Percentiles rank a stretch among this genome's conserved stretches.
Conservation (phyloP, 2,329 filamentous ascomycete species). For the Exophiala aquamarina region DNA sequence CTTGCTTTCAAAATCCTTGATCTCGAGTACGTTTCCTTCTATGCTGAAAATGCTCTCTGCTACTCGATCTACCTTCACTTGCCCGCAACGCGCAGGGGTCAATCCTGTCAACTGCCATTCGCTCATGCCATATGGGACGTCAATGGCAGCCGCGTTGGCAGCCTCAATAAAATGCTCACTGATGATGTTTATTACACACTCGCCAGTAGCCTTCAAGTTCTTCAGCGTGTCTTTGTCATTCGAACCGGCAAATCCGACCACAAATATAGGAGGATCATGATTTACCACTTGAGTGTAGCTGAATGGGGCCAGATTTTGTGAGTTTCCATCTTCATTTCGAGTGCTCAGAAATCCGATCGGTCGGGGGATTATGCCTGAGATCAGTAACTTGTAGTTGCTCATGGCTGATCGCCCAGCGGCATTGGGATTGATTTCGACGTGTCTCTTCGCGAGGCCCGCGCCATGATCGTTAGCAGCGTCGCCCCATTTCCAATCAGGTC, state of each 20-base stretch:
- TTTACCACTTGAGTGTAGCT: constrained; percentile 80
- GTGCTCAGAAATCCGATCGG: constrained; percentile 70
- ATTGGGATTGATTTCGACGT: constrained; percentile 59
- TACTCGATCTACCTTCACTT: constrained; percentile 70
- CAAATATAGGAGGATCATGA: constrained; percentile 84
- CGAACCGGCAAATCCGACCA: constrained; percentile 59
- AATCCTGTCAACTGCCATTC: constrained; percentile 81
- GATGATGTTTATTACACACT: constrained; percentile 86
- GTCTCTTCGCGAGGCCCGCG: constrained; percentile 40
- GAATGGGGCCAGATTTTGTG: constrained; percentile 82
- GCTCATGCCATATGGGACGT: constrained; percentile 67
- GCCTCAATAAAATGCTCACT: constrained; percentile 82
- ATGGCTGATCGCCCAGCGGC: constrained; percentile 63
- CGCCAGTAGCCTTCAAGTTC: constrained; percentile 68
- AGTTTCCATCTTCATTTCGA: constrained; percentile 58
- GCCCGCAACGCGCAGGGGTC: constrained; percentile 63
- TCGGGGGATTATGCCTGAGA: constrained; percentile 76
- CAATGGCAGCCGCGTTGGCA: constrained; percentile 74
- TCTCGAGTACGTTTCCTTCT: constrained; percentile 74
- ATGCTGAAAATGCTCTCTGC: constrained; percentile 78
- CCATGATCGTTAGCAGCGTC: constrained; percentile 1
- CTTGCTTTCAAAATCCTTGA: constrained; percentile 67
- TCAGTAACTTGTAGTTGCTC: constrained; percentile 90
- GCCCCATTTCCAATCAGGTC: background rate
- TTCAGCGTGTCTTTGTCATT: constrained; percentile 74